Evolutionary conservation across 345 rosid species (phyloP).

Genomic region (Populus tremula): DNA sequence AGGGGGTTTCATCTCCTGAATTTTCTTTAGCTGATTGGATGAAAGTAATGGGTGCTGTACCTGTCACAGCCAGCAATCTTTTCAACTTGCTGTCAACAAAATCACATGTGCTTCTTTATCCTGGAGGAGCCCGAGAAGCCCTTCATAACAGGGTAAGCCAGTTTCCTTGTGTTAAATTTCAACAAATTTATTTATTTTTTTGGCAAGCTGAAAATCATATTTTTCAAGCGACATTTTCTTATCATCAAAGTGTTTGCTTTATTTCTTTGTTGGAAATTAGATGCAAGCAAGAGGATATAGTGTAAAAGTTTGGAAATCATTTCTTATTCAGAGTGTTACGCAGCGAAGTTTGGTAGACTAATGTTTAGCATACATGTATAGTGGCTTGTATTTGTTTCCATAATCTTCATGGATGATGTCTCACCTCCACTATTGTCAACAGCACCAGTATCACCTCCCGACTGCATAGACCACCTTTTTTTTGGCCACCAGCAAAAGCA

Average conservation of each 20-base stretch:
- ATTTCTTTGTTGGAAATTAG: not conserved
- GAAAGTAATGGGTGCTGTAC: slow-evolving; percentile 69
- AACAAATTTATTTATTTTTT: not conserved
- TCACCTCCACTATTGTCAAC: not conserved
- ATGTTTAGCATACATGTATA: not conserved
- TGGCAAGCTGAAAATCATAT: not conserved
- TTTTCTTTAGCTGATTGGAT: slow-evolving; percentile 52
- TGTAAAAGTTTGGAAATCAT: not conserved
- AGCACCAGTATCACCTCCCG: not conserved
- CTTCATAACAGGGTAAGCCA: slow-evolving; percentile 64
- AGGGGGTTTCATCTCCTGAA: slow-evolving; percentile 12
- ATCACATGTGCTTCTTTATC: slow-evolving; percentile 78
- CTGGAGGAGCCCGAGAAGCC: slow-evolving; percentile 85
- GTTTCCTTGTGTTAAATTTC: not conserved
- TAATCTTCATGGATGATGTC: not conserved
- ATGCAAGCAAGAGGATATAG: not conserved
- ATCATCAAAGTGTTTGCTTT: not conserved
- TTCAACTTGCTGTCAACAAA: slow-evolving; percentile 59
- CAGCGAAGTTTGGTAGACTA: not conserved
- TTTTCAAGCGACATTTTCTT: not conserved
- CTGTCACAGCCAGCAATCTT: slow-evolving; percentile 58
- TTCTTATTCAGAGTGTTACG: not conserved
- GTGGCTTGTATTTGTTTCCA: not conserved
- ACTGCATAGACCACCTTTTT: not conserved
- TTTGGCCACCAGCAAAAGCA: not conserved